phyloP scores from a whole-genome alignment of 495 filamentous ascomycete species.

The Podospora sp. region DNA sequence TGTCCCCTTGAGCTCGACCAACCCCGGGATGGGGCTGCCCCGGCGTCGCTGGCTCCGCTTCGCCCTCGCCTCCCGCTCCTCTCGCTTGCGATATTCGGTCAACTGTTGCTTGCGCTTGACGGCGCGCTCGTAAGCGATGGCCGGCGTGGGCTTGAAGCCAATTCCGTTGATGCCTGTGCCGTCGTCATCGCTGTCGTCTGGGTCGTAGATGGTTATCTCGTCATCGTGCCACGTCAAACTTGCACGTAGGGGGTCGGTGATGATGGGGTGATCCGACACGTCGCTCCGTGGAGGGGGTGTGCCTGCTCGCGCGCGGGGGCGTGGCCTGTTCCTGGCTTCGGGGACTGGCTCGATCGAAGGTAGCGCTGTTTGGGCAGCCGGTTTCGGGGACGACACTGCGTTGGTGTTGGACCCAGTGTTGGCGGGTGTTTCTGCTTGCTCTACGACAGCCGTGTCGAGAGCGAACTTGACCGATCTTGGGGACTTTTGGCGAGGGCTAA shows the following conservation, averaged over 20 bases:
- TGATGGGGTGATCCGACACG: constrained; percentile 25
- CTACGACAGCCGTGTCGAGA: constrained; percentile 35
- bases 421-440: constrained; percentile 30
- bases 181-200: constrained; percentile 72
- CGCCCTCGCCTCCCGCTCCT: constrained; percentile 80
- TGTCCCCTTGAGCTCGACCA: constrained; percentile 26
- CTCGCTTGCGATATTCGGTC: constrained; percentile 77
- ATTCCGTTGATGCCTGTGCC: constrained; percentile 86
- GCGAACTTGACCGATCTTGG: constrained; percentile 23
- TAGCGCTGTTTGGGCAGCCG: neutral
- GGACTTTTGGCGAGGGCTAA: constrained; percentile 9
- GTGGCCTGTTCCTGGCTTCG: constrained; percentile 37
- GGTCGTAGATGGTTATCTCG: constrained; percentile 82
- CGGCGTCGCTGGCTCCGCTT: constrained; percentile 67
- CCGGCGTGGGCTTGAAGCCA: constrained; percentile 86
- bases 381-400: constrained; percentile 14
- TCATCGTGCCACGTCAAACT: constrained; percentile 79
- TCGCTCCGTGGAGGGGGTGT: constrained; percentile 44
- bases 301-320: constrained; percentile 43
- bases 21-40: constrained; percentile 30
- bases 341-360: constrained; percentile 18
- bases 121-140: constrained; percentile 73
- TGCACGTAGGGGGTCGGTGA: constrained; percentile 55
- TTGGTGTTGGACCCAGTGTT: constrained; percentile 14
- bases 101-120: constrained; percentile 81